Evolutionary conservation across 139 green algal species (phyloP).

Genomic region (Tetraselmis striata): DNA sequence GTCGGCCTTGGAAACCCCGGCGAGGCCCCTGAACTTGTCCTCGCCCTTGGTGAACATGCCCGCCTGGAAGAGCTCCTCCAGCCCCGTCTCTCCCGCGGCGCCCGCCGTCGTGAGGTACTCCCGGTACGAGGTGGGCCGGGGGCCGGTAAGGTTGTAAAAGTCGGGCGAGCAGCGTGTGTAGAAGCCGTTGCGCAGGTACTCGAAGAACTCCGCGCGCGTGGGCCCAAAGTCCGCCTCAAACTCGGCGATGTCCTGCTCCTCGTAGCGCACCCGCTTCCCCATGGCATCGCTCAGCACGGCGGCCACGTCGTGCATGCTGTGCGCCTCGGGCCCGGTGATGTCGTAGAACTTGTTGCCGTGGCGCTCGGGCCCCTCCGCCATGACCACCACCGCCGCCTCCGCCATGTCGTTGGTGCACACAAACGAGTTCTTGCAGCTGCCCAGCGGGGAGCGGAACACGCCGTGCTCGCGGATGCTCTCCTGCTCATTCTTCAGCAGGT

Average conservation of each 20-base stretch:
- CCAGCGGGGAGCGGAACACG: neutral
- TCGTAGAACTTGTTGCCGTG: slow-evolving; percentile 8
- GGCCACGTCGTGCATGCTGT: neutral
- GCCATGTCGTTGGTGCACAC: slow-evolving; percentile 7
- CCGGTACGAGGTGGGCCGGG: neutral
- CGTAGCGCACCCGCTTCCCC: neutral
- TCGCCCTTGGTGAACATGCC: no score
- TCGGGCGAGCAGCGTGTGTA: slow-evolving; percentile 3
- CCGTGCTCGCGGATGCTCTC: neutral
- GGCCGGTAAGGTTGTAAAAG: slow-evolving; percentile 8
- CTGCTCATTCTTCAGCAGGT: slow-evolving; percentile 5
- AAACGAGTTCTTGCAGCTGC: neutral
- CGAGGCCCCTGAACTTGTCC: no score
- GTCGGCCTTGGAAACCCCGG: no score
- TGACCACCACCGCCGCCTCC: neutral
- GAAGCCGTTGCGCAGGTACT: slow-evolving; percentile 4
- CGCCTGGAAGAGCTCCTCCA: no score
- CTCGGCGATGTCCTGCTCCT: neutral
- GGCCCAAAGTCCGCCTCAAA: slow-evolving; percentile 8
- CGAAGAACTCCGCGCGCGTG: no score
- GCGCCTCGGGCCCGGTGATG: neutral
- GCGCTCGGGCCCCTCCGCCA: neutral
- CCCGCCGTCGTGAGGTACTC: slow-evolving; percentile 1
- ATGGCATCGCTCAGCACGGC: no score
- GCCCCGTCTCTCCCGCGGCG: no score